Conservation (phyloP, 2,329 filamentous ascomycete genomes). For the Emergomyces orientalis region DNA sequence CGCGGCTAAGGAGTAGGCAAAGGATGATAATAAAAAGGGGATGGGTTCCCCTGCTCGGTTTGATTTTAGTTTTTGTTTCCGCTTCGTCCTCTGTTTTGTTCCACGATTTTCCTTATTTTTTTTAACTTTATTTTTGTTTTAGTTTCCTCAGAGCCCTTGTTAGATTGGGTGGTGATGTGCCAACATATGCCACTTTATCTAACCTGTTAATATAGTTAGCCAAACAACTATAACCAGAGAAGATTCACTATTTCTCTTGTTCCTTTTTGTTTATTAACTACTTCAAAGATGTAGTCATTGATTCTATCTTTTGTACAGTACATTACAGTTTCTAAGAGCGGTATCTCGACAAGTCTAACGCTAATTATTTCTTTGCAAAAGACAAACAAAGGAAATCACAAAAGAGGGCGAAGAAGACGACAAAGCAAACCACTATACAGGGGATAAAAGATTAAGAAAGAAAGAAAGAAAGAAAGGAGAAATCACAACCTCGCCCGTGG, state of each 20-base stretch:
- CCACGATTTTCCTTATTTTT: neutral
- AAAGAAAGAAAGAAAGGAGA: constrained; percentile 3
- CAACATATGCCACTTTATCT: too few species aligned
- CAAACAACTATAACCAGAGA: neutral
- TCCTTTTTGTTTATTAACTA: neutral
- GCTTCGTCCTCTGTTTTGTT: neutral
- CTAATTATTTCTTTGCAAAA: neutral
- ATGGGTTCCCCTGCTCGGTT: neutral
- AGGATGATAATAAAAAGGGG: neutral
- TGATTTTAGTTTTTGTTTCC: neutral
- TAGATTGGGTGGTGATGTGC: neutral
- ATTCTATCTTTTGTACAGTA: neutral
- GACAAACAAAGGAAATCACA: neutral
- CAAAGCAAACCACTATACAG: neutral
- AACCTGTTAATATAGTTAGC: too few species aligned
- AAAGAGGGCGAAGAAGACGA: neutral
- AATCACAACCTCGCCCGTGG: constrained; percentile 25
- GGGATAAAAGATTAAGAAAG: too few species aligned
- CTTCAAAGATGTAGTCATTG: neutral
- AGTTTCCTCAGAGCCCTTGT: neutral
- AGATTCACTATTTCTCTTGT: neutral
- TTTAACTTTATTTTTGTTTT: neutral
- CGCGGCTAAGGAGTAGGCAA: neutral
- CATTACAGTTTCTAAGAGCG: neutral
- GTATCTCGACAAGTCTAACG: neutral